Evolutionary conservation across 2,329 filamentous ascomycete genomes (phyloP), one percentile per base, ranked within the genome.

Genomic region (Stachybotrys echinatus): DNA sequence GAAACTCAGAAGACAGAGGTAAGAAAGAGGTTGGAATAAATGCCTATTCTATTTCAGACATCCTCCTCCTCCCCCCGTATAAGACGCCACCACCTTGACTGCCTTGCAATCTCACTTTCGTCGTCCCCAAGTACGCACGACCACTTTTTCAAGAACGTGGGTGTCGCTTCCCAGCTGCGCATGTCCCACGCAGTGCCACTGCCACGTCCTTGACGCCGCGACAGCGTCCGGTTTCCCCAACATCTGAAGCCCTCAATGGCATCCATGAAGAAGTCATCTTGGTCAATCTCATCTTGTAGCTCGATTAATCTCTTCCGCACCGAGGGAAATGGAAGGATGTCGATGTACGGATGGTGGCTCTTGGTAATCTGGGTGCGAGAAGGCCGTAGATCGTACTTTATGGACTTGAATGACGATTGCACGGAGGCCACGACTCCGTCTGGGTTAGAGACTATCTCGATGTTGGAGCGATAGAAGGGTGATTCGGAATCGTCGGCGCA

Each of bases 181-280:
- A 54, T 50, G 23, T 64, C 61, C 61, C 61, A 64, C 7, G 62
- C 60, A 0, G 42, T 49, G 17, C 53, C 53, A 19, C 58, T 57
- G 23, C 60, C 61, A 4, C 58, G 59, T 2, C 57, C 62, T 6
- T 50, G 48, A 44, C 22, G 17, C 22, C 42, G 17, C 12, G 17
- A 14, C 18, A 21, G 6, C 19, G 10, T 6, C 4, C 58, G 50
- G 12, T 58, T 49, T 14, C 61, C 62, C 61, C 62, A 64, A 19
- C 61, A 64, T 23, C 55, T 63, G 44, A 63, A 48, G 39, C 62
- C 58, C 37, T 61, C 61, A n/a, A 61, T 42, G 6, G 58, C 53
- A 31, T 64, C 61, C 37, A 61, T 60, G 23, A 64, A 63, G 48
- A 64, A 61, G 49, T 61, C 61, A 23, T 61, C 58, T 49, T 61